A percentile compares a stretch with the other conserved stretches of the same genome.
These are phyloP conservation scores for Saitozyma podzolica DNA, from an alignment of 768 basidiomycete genomes.

Conservation along the genomic window DNA sequence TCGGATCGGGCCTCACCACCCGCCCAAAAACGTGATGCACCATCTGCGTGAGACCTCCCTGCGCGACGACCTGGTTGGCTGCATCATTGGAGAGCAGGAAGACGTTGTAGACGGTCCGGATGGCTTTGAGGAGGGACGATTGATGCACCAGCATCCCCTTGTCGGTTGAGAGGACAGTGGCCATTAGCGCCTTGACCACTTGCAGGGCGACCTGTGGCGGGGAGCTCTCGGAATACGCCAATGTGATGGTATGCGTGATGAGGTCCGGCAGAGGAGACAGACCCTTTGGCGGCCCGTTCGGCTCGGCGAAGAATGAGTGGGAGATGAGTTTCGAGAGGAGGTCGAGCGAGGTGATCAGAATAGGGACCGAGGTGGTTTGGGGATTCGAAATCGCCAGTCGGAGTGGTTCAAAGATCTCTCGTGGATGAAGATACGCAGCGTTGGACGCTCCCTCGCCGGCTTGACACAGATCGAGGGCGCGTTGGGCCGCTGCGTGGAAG, in stretches of 20 bases:
- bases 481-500: conserved; percentile 79
- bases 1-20: conserved; percentile 42
- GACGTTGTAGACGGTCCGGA: conserved; percentile 97
- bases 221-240: conserved; percentile 82
- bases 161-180: conserved; percentile 73
- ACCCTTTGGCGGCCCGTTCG: conserved; percentile 67
- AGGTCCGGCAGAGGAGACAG: conserved; percentile 82
- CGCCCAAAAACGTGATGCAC: conserved; percentile 93
- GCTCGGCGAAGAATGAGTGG: conserved; percentile 91
- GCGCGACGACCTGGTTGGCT: conserved; percentile 96
- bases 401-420: conserved; percentile 93
- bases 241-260: conserved; percentile 90
- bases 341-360: conserved; percentile 95
- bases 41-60: conserved; percentile 97
- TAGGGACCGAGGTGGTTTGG: conserved; percentile 86
- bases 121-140: conserved; percentile 89
- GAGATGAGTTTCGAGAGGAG: conserved; percentile 97
- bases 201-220: conserved; percentile 91
- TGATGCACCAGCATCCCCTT: conserved; percentile 74
- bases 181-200: conserved; percentile 90
- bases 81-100: conserved; percentile 86
- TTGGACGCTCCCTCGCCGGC: conserved; percentile 55
- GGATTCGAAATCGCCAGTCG: conserved; percentile 72
- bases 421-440: conserved; percentile 65
- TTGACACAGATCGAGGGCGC: conserved; percentile 77